Percentiles rank a stretch among this genome's conserved stretches.
Conservation (phyloP, 2,329 filamentous ascomycete genomes). For the Fusarium sp. region DNA sequence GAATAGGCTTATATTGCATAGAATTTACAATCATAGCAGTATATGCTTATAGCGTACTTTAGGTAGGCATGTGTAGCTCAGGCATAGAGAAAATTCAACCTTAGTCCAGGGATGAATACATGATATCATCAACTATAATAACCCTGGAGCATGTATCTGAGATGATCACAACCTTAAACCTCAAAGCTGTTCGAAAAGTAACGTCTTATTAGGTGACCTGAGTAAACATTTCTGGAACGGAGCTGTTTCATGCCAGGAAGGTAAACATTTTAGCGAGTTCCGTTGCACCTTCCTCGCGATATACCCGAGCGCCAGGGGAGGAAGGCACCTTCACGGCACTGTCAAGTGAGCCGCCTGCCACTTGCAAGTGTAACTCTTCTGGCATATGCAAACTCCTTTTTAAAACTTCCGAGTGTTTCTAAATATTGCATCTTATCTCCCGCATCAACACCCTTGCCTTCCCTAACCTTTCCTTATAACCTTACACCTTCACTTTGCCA, state of each 20-base stretch:
- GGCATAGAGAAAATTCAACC: background rate
- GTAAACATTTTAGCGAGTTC: background rate
- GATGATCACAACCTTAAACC: background rate
- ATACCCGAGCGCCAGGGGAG: background rate
- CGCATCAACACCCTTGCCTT: background rate
- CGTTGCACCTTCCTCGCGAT: slow-evolving; percentile 18
- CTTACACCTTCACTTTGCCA: background rate
- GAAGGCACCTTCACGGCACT: background rate
- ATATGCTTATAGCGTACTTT: too few species aligned
- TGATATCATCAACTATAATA: background rate
- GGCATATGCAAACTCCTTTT: background rate
- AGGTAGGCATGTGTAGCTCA: background rate
- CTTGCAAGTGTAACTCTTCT: background rate
- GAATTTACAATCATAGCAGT: background rate
- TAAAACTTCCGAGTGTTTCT: background rate
- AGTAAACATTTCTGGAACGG: background rate
- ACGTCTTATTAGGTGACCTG: background rate
- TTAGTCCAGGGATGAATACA: background rate
- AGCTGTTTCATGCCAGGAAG: background rate
- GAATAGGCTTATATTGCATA: background rate
- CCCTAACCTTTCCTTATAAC: too few species aligned
- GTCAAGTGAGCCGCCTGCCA: background rate
- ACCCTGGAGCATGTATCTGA: background rate
- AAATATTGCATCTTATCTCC: background rate
- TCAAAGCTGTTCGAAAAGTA: background rate